Evolutionary conservation across 768 basidiomycete genomes (phyloP), one percentile per base, ranked within the genome.

Genomic region (Trametes maxima): DNA sequence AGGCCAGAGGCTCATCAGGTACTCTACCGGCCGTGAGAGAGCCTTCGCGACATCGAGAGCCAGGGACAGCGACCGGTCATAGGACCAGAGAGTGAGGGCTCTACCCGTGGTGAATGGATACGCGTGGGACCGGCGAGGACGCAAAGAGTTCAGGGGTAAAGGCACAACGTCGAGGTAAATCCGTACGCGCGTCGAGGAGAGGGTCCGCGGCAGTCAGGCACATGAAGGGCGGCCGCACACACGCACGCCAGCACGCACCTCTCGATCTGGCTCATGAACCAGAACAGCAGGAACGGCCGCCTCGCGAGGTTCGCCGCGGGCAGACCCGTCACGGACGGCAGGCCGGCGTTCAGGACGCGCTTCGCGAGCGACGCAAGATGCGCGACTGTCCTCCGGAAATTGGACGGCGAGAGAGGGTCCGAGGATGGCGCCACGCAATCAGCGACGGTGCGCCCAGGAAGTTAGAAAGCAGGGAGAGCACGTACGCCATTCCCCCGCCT

Each of bases 181-280:
- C 35, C 37, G 56, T 25, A n/a, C n/a, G 36, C 22, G 56, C 24
- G 47, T 25, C 13, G 47, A 44, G 48, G 57, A 44, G 49, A 17
- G 47, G n/a, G n/a, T 45, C 33, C 43, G 44, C 28, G n/a, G 22
- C 36, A 13, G 57, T 58, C 57, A 58, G 57, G 57, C 57, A 58
- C 57, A 58, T 50, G 57, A 51, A 51, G 6, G 53, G 39, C 12
- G 19, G 13, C 6, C 21, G 36, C 45, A 42, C 28, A 46, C 36
- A 44, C 46, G 40, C 19, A 53, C 22, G 42, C 25, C 40, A n/a
- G 24, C 16, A 70, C 72, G 54, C 58, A 83, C 85, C 84, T 80
- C 68, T 76, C 78, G 54, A 90, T 81, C 72, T 89, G 87, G 21
- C 80, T 80, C 86, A 88, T 87, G 68, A 90, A 89, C 88, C 87